phyloP scores from a whole-genome alignment of 106 monocot species.

The Dendrobium nobile region DNA sequence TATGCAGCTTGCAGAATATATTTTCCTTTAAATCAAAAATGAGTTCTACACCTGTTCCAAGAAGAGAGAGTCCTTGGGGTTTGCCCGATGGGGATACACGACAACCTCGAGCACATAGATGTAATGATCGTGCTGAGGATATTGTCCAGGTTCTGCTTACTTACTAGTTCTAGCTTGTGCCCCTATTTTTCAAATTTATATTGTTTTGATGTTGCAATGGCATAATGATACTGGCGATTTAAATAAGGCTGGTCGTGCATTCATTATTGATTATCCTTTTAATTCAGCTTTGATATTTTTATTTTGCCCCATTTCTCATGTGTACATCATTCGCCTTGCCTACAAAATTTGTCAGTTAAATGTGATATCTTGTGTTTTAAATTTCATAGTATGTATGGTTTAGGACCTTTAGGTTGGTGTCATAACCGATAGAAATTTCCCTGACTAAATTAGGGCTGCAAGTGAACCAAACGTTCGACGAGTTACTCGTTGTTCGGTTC shows the following conservation, averaged over 20 bases:
- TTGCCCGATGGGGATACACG: slow-evolving; percentile 79
- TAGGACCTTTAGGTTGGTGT: background rate
- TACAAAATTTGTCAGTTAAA: background rate
- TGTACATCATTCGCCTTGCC: background rate
- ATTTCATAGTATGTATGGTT: background rate
- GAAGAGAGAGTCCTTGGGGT: slow-evolving; percentile 94
- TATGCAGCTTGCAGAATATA: background rate
- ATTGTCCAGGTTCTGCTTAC: slow-evolving; percentile 55
- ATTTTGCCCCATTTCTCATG: background rate
- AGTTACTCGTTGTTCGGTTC: no score
- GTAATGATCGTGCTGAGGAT: slow-evolving; percentile 92
- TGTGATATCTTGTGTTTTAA: background rate
- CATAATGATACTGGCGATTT: background rate
- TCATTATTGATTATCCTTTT: background rate
- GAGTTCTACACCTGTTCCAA: slow-evolving; percentile 78
- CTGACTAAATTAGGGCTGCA: background rate
- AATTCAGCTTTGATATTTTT: background rate
- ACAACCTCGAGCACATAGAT: slow-evolving; percentile 72
- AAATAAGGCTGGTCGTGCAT: background rate
- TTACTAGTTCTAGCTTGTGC: background rate
- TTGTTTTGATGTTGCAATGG: background rate
- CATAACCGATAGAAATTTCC: background rate
- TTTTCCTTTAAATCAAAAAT: slow-evolving; percentile 17
- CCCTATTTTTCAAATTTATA: background rate
- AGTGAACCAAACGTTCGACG: no score